phyloP scores from a whole-genome alignment of 805 yeast species.

The Yarrowia divulgata region DNA sequence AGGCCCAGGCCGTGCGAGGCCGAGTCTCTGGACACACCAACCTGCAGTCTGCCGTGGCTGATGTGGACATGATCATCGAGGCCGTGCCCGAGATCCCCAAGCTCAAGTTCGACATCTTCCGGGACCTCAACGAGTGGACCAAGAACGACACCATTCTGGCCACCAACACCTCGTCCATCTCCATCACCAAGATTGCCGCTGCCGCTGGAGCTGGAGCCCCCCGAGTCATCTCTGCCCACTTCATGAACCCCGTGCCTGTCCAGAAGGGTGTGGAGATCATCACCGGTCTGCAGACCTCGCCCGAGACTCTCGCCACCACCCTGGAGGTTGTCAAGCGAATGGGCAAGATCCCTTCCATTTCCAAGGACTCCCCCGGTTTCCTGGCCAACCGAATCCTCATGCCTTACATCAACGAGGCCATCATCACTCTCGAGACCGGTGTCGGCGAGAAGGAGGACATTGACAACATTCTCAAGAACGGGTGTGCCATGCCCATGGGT shows the following conservation, averaged over 20 bases:
- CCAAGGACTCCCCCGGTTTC: constrained; percentile 55
- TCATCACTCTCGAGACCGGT: constrained; percentile 53
- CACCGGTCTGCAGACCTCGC: constrained; percentile 53
- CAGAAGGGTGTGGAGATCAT: constrained; percentile 56
- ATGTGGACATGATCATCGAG: constrained; percentile 53
- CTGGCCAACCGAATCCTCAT: constrained; percentile 54
- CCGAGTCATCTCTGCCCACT: constrained; percentile 55
- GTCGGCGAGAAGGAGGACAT: constrained; percentile 54
- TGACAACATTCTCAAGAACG: constrained; percentile 56
- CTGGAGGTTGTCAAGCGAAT: constrained; percentile 49
- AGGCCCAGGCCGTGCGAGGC: constrained; percentile 47
- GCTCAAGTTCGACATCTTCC: constrained; percentile 51
- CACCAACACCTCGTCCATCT: constrained; percentile 55
- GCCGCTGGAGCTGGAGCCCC: constrained; percentile 54
- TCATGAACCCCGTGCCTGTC: constrained; percentile 58
- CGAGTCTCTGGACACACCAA: constrained; percentile 46
- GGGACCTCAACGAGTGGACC: constrained; percentile 49
- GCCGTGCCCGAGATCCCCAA: constrained; percentile 55
- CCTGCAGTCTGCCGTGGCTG: constrained; percentile 45
- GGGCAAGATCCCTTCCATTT: constrained; percentile 52
- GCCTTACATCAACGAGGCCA: constrained; percentile 57
- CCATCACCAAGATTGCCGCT: constrained; percentile 55
- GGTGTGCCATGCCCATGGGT: constrained; percentile 59
- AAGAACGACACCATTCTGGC: constrained; percentile 50
- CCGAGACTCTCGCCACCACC: constrained; percentile 49